Base-by-base conservation (phyloP, 441 rosid species). In the Corymbia citriodora region DNA sequence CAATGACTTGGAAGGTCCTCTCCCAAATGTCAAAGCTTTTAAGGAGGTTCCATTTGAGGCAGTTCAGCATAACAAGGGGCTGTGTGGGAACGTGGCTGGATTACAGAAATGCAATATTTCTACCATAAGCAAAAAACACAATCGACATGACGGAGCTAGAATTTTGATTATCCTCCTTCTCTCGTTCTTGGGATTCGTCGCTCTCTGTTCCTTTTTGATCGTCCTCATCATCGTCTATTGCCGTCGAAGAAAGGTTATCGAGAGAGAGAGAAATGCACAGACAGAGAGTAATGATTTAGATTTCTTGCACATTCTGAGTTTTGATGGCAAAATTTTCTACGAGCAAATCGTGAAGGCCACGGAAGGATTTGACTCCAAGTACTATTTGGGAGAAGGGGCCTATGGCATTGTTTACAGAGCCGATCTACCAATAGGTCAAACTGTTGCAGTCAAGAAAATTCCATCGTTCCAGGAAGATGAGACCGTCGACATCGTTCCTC, bases 141-240 rank as follows among this genome's bases (percentile, higher is more conserved):
- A 61, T 27, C n/a, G 2, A 61, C 31, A 61, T 0, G 0, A 0
- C 0, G 23, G 21, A 55, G 21, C 19, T 6, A 2, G 57, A 55
- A 55, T 55, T 17, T 14, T 7, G 7, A 16, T 18, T 55, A 55
- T 55, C 21, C 57, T 55, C 23, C 3, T 55, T 55, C 57, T 55
- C 19, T 18, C 19, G 21, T 55, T 55, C 57, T 55, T 2, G 57
- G 57, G 21, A 16, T 55, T 55, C 7, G 4, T 55, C 9, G 6
- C 17, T 54, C 57, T 54, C 19, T 17, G 21, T 4, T 55, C 21
- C 21, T 14, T 17, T 23, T 17, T 18, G 57, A 55, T 55, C 21
- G 19, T 55, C 15, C 23, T 55, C 9, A 2, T 55, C 8, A 55
- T 55, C 3, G 19, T 55, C 7, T 9, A 17, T 17, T 9, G 8